Evolutionary conservation across 306 rosid genomes (phyloP).

Genomic region (Malus orientalis): DNA sequence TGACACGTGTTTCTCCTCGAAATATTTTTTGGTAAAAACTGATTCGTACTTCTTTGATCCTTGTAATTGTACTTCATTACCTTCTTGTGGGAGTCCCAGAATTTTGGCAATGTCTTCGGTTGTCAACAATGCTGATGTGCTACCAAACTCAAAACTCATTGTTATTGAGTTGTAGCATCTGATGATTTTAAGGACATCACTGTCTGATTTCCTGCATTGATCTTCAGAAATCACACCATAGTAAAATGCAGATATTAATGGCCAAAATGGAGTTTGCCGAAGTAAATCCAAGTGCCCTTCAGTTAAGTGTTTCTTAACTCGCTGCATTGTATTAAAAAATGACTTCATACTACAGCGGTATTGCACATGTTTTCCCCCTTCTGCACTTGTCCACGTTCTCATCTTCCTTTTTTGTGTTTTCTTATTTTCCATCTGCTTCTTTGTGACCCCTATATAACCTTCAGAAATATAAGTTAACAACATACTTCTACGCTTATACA

Average conservation of each 20-base stretch:
- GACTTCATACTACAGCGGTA: background rate
- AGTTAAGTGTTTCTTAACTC: too few relatives aligned
- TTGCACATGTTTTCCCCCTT: background rate
- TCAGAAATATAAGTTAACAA: background rate
- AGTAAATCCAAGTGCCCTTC: background rate
- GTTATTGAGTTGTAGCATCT: background rate
- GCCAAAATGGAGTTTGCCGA: constrained; percentile 1
- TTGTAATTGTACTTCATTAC: background rate
- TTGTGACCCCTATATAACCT: background rate
- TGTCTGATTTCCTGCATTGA: background rate
- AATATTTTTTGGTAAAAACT: background rate
- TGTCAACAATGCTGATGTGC: background rate
- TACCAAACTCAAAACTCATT: background rate
- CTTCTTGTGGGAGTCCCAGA: background rate
- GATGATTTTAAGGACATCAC: background rate
- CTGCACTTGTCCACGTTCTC: too few relatives aligned
- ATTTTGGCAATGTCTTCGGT: background rate
- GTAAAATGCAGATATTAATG: constrained; percentile 2
- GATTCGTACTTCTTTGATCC: background rate
- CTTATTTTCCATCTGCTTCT: background rate
- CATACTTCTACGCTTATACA: background rate
- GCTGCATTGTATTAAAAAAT: background rate
- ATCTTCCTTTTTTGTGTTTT: background rate
- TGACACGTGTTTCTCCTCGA: background rate
- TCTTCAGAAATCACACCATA: background rate